Evolutionary conservation across 2,329 filamentous ascomycete species (phyloP).

Genomic region (Lomentospora prolificans): DNA sequence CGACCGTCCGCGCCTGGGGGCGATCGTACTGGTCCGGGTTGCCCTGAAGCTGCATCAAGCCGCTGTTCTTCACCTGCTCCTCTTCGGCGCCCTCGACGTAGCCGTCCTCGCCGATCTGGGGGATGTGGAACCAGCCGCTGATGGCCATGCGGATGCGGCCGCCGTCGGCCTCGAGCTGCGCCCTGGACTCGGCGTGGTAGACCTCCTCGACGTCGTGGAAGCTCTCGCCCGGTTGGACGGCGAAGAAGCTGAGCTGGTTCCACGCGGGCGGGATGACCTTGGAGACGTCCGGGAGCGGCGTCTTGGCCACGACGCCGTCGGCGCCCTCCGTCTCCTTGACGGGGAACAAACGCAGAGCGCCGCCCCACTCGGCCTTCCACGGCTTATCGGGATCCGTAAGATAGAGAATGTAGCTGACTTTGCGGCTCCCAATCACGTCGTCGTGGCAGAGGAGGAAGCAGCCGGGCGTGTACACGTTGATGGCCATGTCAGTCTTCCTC

Average conservation of each 20-base stretch:
- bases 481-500: slow-evolving; percentile 96
- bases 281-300: slow-evolving; percentile 67
- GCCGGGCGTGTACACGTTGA: slow-evolving; percentile 95
- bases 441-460: slow-evolving; percentile 95
- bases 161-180: slow-evolving; percentile 56
- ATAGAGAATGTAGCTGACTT: slow-evolving; percentile 95
- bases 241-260: slow-evolving; percentile 97
- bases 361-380: slow-evolving; percentile 89
- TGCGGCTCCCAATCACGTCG: slow-evolving; percentile 94
- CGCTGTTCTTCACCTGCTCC: slow-evolving; percentile 78
- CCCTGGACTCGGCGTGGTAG: slow-evolving; percentile 57
- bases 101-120: slow-evolving; percentile 86
- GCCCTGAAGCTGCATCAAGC: slow-evolving; percentile 84
- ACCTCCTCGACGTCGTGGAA: slow-evolving; percentile 99
- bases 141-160: slow-evolving; percentile 91
- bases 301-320: slow-evolving; percentile 65
- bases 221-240: slow-evolving; percentile 94
- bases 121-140: slow-evolving; percentile 98
- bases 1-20: slow-evolving; percentile 54
- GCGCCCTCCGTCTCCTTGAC: slow-evolving; percentile 49
- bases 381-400: slow-evolving; percentile 82
- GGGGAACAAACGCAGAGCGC: slow-evolving; percentile 80
- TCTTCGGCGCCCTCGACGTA: slow-evolving; percentile 83
- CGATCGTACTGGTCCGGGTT: slow-evolving; percentile 84
- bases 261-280: slow-evolving; percentile 88